Evolutionary conservation across 2,329 filamentous ascomycete species (phyloP), one percentile per base, ranked within the genome.

Genomic region (Arthrinium puccinioides): DNA sequence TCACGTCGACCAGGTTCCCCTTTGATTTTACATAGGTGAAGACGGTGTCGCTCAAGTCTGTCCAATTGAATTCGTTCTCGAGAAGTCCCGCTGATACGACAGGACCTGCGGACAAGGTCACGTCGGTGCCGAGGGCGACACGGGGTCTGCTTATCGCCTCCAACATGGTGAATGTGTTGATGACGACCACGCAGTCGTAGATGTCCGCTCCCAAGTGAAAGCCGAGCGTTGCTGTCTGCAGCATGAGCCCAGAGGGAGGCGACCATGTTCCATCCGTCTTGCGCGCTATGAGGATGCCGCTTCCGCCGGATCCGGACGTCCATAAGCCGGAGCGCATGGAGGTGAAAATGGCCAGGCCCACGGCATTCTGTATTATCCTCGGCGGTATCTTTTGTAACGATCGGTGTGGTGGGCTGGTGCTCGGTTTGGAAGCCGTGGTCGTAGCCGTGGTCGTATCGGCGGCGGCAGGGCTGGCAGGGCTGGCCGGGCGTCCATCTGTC

Each of bases 261-360:
- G 87, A 92, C 89, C 89, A 96, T 46, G 81, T 82, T 6, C 89
- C 88, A 48, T 94, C 88, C 18, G 84, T 82, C 52, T 86, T 84
- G 48, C 87, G 78, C 14, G 82, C 89, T 41, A 96, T 79, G 26
- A 97, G 70, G 26, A 97, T 76, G 35, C 90, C 90, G 40, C 87
- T 90, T 26, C 90, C 90, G 20, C 89, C 89, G 13, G 88, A 89
- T 31, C 90, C 90, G 31, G 86, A 90, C 49, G 94, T 73, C 85
- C 89, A 95, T 21, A 96, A 67, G 10, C 90, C 90, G 11, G 87
- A 90, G 42, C 90, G 82, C 87, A 96, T 94, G 21, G 87, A 94
- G 1, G 89, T 95, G 65, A 96, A 96, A 48, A 97, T 86, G 38
- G 87, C 89, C 40, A 97, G 74, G 9, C 87, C 90, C 48, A 90